A percentile compares a stretch with the other conserved stretches of the same genome.
These are phyloP conservation scores for Gossypium herbaceum DNA, from an alignment of 345 rosid species.

Conservation along the genomic window DNA sequence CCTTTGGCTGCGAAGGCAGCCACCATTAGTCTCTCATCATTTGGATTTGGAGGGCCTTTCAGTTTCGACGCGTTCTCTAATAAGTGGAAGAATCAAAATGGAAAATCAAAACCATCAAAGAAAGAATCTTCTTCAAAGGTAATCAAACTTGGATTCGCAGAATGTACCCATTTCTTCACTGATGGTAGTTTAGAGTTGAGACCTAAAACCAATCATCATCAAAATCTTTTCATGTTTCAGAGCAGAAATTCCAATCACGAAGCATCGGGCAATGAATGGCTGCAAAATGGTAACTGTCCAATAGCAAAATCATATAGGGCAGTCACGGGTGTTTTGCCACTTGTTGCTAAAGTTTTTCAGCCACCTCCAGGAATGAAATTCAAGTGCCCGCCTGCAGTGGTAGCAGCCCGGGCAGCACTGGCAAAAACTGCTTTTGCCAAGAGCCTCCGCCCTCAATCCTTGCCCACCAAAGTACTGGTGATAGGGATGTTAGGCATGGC, in stretches of 20 bases:
- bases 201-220: not conserved
- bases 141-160: not conserved
- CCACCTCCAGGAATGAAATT: constrained; percentile 72
- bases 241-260: constrained; percentile 64
- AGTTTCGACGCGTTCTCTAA: constrained; percentile 73
- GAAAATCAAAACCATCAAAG: constrained; percentile 55
- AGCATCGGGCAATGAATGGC: constrained; percentile 77
- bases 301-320: constrained; percentile 90
- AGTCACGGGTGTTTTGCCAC: constrained; percentile 70
- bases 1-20: constrained; percentile 97
- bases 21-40: constrained; percentile 86
- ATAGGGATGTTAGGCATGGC: constrained; percentile 96
- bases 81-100: constrained; percentile 54
- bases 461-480: constrained; percentile 71
- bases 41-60: constrained; percentile 83
- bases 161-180: not conserved
- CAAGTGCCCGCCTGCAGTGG: constrained; percentile 71
- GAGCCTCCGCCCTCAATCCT: constrained; percentile 87
- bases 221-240: constrained; percentile 35
- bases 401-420: constrained; percentile 88
- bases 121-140: constrained; percentile 71
- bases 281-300: constrained; percentile 87
- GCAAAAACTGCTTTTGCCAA: constrained; percentile 80
- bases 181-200: not conserved
- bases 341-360: constrained; percentile 72